These are phyloP conservation scores for Phialemonium atrogriseum DNA, from an alignment of 2,329 filamentous ascomycete genomes.

Conservation along the genomic window DNA sequence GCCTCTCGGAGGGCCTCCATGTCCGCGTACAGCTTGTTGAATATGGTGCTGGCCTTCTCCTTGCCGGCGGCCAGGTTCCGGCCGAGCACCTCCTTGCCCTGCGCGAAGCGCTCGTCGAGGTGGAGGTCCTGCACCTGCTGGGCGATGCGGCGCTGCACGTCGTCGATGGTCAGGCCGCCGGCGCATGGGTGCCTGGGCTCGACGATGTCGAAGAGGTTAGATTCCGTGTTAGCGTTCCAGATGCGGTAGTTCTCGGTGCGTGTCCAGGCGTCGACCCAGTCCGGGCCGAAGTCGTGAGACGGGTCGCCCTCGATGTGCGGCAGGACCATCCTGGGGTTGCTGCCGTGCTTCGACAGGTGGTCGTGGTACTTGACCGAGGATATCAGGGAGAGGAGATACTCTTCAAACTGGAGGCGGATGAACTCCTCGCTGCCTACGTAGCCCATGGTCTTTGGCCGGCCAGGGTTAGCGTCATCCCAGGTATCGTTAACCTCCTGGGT, in stretches of 20 bases:
- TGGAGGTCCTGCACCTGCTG: conserved; percentile 92
- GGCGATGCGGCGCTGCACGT: conserved; percentile 81
- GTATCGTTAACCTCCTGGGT: conserved; percentile 91
- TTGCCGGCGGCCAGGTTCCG: conserved; percentile 81
- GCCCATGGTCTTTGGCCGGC: conserved; percentile 84
- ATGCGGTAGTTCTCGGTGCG: conserved; percentile 86
- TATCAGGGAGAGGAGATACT: conserved; percentile 84
- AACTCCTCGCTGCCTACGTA: conserved; percentile 96
- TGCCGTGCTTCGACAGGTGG: conserved; percentile 44
- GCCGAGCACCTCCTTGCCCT: conserved; percentile 77
- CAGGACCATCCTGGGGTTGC: conserved; percentile 53
- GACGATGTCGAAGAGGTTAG: conserved; percentile 87
- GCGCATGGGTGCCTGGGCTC: conserved; percentile 91
- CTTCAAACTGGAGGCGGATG: conserved; percentile 93
- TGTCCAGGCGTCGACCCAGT: conserved; percentile 85
- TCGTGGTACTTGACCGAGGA: conserved; percentile 85
- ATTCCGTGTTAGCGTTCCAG: conserved; percentile 73
- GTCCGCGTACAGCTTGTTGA: conserved; percentile 84
- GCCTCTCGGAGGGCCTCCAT: conserved; percentile 75
- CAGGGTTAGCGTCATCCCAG: conserved; percentile 89
- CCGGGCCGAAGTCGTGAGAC: conserved; percentile 68
- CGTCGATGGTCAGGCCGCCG: conserved; percentile 85
- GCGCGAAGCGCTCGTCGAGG: conserved; percentile 80
- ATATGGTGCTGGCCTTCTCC: conserved; percentile 78
- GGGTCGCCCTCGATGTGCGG: conserved; percentile 74